Evolutionary conservation across 495 filamentous ascomycete species (phyloP).

Genomic region (Aspergillus cavernicola): DNA sequence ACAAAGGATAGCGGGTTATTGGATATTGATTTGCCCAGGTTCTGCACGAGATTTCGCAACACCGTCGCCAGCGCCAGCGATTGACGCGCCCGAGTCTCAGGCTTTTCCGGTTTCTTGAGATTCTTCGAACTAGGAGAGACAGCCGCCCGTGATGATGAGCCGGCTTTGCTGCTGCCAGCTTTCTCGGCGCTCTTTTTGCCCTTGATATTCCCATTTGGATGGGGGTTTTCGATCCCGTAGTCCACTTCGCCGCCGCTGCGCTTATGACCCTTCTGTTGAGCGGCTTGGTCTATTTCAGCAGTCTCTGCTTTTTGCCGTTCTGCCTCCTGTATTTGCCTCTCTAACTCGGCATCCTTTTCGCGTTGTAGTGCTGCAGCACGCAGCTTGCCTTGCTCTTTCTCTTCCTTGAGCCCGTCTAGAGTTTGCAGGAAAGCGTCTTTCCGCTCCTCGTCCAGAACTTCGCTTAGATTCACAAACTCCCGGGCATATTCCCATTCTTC

Average conservation of each 20-base stretch:
- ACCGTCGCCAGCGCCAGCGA: slow-evolving; percentile 38
- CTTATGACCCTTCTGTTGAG: slow-evolving; percentile 48
- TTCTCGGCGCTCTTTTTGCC: slow-evolving; percentile 32
- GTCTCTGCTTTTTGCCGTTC: slow-evolving; percentile 60
- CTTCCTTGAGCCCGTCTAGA: slow-evolving; percentile 54
- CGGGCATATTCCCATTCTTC: slow-evolving; percentile 92
- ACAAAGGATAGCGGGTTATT: slow-evolving; percentile 72
- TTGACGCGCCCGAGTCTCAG: slow-evolving; percentile 29
- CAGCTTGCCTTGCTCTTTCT: slow-evolving; percentile 71
- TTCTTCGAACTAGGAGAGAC: slow-evolving; percentile 36
- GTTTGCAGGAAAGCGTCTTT: slow-evolving; percentile 80
- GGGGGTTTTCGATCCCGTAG: slow-evolving; percentile 50
- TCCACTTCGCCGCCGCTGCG: slow-evolving; percentile 51
- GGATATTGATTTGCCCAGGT: slow-evolving; percentile 58
- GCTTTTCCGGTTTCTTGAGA: slow-evolving; percentile 39
- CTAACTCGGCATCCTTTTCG: slow-evolving; percentile 60
- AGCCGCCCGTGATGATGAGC: slow-evolving; percentile 26
- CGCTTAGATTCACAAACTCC: slow-evolving; percentile 80
- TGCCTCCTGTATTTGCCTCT: slow-evolving; percentile 51
- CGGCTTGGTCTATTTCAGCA: slow-evolving; percentile 36
- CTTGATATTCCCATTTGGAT: slow-evolving; percentile 33
- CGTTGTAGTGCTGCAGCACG: slow-evolving; percentile 57
- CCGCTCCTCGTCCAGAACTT: slow-evolving; percentile 86
- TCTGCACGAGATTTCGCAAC: slow-evolving; percentile 58
- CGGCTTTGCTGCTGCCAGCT: slow-evolving; percentile 25